phyloP scores from a whole-genome alignment of 768 basidiomycete genomes.

The Suillus sp. region DNA sequence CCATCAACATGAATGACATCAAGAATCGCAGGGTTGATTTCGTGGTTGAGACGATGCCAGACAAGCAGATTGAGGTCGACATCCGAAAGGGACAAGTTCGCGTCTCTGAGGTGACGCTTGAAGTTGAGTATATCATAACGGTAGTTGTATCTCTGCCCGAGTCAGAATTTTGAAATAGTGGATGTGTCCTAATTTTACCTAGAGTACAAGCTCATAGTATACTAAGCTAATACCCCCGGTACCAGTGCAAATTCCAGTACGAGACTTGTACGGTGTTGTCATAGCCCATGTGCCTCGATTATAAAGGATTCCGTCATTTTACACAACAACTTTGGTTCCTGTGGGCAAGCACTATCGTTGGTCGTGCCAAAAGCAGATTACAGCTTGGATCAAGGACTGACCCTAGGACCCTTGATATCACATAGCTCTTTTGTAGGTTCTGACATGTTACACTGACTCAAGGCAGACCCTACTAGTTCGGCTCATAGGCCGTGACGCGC shows the following conservation, averaged over 20 bases:
- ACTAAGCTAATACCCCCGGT: no score
- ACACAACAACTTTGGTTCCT: neutral
- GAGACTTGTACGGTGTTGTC: neutral
- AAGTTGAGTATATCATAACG: constrained; percentile 2
- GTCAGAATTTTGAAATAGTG: neutral
- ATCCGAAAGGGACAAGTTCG: constrained; percentile 1
- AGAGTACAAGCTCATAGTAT: neutral
- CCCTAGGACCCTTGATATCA: neutral
- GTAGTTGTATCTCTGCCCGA: neutral
- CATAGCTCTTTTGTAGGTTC: neutral
- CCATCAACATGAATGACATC: neutral
- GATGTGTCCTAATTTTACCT: neutral
- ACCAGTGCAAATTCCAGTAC: neutral
- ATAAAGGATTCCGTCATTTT: neutral
- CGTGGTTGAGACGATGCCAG: neutral
- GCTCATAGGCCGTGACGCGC: neutral
- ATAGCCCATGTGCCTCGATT: neutral
- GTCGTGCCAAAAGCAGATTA: neutral
- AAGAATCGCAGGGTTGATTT: neutral
- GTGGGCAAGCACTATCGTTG: neutral
- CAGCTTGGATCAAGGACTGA: neutral
- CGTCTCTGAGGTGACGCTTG: neutral
- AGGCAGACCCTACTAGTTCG: neutral
- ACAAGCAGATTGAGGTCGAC: neutral
- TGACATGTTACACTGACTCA: neutral